phyloP scores from a whole-genome alignment of 1,139 yeast species.

The Debaryomycetaceae sp. region DNA sequence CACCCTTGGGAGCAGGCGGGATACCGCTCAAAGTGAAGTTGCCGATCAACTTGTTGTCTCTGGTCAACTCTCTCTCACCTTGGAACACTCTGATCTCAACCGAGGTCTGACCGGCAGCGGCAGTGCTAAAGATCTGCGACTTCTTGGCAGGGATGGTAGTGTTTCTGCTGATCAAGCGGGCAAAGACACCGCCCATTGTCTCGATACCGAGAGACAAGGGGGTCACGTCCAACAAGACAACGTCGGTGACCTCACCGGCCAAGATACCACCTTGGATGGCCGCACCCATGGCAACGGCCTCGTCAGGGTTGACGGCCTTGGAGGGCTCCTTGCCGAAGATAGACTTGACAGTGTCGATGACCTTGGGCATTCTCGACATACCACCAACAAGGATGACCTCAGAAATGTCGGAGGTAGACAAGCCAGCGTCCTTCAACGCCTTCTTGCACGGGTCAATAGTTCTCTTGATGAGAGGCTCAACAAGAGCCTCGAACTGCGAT shows the following conservation, averaged over 20 bases:
- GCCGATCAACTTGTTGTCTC: conserved; percentile 98
- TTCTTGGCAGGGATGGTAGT: conserved; percentile 97
- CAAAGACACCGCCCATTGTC: conserved; percentile 98
- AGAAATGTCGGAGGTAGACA: conserved; percentile 79
- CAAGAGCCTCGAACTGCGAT: conserved; percentile 88
- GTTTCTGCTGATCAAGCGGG: conserved; percentile 96
- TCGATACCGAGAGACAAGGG: conserved; percentile 98
- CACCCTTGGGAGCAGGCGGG: conserved; percentile 99
- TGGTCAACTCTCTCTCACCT: conserved; percentile 99
- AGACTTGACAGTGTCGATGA: conserved; percentile 89
- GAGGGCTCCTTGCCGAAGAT: conserved; percentile 95
- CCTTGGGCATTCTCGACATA: conserved; percentile 99
- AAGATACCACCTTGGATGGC: conserved; percentile 99
- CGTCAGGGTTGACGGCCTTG: conserved; percentile 99
- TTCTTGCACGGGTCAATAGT: conserved; percentile 97
- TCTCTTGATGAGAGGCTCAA: conserved; percentile 86
- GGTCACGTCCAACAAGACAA: conserved; percentile 91
- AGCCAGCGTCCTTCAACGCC: conserved; percentile 94
- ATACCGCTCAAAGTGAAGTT: conserved; percentile 95
- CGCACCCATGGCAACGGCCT: conserved; percentile 99
- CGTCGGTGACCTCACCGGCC: conserved; percentile 98
- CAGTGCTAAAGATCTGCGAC: conserved; percentile 96
- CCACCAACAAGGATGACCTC: conserved; percentile 99
- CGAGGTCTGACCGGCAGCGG: conserved; percentile 98
- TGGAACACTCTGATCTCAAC: conserved; percentile 99